Base-by-base conservation (phyloP, 305 asterid genomes). In the Fraxinus greggii region DNA sequence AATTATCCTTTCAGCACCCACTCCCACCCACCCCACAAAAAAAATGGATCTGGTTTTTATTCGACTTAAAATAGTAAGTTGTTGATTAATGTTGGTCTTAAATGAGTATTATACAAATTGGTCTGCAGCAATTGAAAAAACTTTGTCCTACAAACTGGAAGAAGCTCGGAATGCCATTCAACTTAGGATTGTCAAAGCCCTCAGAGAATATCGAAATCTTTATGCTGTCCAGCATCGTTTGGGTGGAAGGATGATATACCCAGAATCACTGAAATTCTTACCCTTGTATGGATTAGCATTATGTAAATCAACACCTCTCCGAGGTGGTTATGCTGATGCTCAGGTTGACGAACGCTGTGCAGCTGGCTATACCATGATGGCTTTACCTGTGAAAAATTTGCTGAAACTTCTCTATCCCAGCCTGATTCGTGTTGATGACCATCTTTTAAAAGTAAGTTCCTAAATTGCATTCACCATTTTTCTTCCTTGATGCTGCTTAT, bases 311-410 rank as follows among this genome's bases (percentile, higher is more conserved):
- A 88, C 88, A 40, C 88, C 99, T 10, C 91, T 96, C 54, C 98
- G 97, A 78, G 99, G 98, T 87, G 98, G 98, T 77, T 92, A 83
- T 78, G 86, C 97, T 79, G 99, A 96, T 87, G 93, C 83, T 77
- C 94, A 86, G 89, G 95, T 92, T 77, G 99, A 96, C 85, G 98
- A 96, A 75, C 98, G 98, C 78, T 90, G 95, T 86, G 95, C 97
- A 65, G 93, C 95, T 88, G 98, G 97, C 81, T 94, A 84, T 85
- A 96, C 98, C 72, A 88, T 94, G 95, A 94, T 96, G 99, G 97
- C 98, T 76, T 91, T 96, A 82, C 97, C 98, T 8, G 94, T 88
- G 81, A 90, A 91, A 85, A 89, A 86, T 56, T 86, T 96, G 93
- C 90, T 96, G 86, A 96, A 94, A 79, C 94, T 93, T 89, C 92